Percentiles rank a stretch among this genome's conserved stretches.
Conservation (phyloP, 805 yeast genomes). For the Cyberlindnera suaveolens region DNA sequence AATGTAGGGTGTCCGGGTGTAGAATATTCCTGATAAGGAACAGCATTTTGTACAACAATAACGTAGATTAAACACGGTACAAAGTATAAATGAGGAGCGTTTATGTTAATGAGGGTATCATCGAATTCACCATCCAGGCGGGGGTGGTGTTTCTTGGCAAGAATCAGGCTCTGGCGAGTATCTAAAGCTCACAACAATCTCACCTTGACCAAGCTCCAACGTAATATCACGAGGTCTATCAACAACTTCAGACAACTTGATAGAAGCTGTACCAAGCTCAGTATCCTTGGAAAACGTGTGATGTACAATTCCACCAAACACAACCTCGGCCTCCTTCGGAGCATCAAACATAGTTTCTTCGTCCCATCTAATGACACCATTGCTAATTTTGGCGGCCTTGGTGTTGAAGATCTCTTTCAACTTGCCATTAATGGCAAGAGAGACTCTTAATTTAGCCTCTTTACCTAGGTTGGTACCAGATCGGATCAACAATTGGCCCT, state of each 20-base stretch:
- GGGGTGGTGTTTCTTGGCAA: constrained; percentile 12
- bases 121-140: constrained; percentile 13
- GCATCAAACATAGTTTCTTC: constrained; percentile 68
- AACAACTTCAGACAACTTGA: constrained; percentile 44
- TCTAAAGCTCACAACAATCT: constrained; percentile 36
- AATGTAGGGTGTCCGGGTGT: constrained; percentile 4
- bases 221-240: constrained; percentile 39
- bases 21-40: neutral
- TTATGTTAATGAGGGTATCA: no score
- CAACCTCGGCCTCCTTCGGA: constrained; percentile 49
- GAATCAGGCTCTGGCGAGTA: constrained; percentile 24
- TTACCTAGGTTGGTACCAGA: constrained; percentile 39
- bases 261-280: constrained; percentile 53
- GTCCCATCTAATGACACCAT: constrained; percentile 46
- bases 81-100: neutral
- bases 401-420: constrained; percentile 61
- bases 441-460: constrained; percentile 46
- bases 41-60: neutral
- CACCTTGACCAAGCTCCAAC: constrained; percentile 34
- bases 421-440: constrained; percentile 38
- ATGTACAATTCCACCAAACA: constrained; percentile 56
- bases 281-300: constrained; percentile 69
- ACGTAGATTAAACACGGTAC: constrained; percentile 5
- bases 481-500: constrained; percentile 48
- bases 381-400: constrained; percentile 43